These are phyloP conservation scores for Rhazya stricta DNA, from an alignment of 257 asterid genomes.

Conservation along the genomic window DNA sequence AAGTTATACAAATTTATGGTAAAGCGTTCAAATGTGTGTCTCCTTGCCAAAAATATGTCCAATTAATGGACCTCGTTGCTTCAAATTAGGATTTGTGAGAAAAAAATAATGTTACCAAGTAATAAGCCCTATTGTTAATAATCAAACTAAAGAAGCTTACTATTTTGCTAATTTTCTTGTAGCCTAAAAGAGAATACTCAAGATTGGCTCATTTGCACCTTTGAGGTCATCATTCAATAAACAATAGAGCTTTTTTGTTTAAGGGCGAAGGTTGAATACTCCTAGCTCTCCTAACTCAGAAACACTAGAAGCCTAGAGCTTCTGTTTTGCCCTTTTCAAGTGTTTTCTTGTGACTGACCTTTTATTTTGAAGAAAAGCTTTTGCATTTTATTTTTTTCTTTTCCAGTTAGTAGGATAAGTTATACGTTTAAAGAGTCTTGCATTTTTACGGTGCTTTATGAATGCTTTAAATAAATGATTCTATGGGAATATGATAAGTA, in stretches of 20 bases:
- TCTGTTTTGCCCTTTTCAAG: not conserved
- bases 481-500: not conserved
- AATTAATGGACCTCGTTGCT: not conserved
- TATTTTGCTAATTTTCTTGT: not conserved
- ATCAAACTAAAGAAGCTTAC: not conserved
- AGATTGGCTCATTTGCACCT: not conserved
- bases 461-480: not conserved
- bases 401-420: not conserved
- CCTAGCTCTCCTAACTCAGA: not conserved
- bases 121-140: not conserved
- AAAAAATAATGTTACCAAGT: not conserved
- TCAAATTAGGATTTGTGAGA: not conserved
- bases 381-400: not conserved
- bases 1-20: too few species aligned
- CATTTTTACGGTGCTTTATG: not conserved
- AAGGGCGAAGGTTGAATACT: not conserved
- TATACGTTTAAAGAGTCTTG: not conserved
- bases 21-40: not conserved
- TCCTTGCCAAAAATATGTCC: not conserved
- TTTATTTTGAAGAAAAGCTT: not conserved
- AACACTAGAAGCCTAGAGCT: not conserved
- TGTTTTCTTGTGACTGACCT: not conserved
- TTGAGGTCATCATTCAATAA: not conserved
- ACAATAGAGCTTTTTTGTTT: not conserved
- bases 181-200: not conserved